These are phyloP conservation scores for Pontederia crassipes DNA, from an alignment of 176 grass and related monocot genomes.

Conservation along the genomic window DNA sequence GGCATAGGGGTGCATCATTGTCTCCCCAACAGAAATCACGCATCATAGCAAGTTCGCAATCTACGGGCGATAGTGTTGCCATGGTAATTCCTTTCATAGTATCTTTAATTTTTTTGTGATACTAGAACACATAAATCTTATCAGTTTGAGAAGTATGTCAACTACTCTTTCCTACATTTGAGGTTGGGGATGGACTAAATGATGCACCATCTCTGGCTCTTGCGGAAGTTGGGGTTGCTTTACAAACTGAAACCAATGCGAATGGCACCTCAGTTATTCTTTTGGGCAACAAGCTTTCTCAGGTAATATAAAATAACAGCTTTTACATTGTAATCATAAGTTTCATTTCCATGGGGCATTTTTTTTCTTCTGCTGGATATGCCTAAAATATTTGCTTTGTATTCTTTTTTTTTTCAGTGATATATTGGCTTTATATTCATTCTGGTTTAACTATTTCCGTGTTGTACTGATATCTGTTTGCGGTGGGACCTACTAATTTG, in stretches of 20 bases:
- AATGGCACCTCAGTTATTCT: conserved; percentile 94
- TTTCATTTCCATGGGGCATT: neutral
- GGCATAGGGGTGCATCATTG: conserved; percentile 48
- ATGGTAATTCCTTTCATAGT: conserved; percentile 55
- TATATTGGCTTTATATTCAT: too few species aligned
- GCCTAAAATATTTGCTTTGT: neutral
- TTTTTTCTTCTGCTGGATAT: neutral
- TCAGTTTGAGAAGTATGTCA: neutral
- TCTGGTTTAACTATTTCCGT: too few species aligned
- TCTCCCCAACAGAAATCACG: conserved; percentile 73
- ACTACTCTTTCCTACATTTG: conserved; percentile 17
- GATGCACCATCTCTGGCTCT: conserved; percentile 85
- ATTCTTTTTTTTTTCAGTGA: too few species aligned
- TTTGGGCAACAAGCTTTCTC: conserved; percentile 63
- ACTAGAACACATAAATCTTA: too few species aligned
- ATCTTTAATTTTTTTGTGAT: too few species aligned
- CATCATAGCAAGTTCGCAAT: conserved; percentile 70
- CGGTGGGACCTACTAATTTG: too few species aligned
- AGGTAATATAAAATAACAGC: conserved; percentile 43
- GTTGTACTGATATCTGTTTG: too few species aligned
- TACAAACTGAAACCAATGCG: conserved; percentile 66
- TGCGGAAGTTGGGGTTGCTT: conserved; percentile 87
- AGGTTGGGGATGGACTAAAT: conserved; percentile 95
- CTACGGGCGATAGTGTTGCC: conserved; percentile 50
- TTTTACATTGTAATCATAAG: neutral